Base-by-base conservation (phyloP, 169 alveolate genomes). In the Plasmodium fragile region DNA sequence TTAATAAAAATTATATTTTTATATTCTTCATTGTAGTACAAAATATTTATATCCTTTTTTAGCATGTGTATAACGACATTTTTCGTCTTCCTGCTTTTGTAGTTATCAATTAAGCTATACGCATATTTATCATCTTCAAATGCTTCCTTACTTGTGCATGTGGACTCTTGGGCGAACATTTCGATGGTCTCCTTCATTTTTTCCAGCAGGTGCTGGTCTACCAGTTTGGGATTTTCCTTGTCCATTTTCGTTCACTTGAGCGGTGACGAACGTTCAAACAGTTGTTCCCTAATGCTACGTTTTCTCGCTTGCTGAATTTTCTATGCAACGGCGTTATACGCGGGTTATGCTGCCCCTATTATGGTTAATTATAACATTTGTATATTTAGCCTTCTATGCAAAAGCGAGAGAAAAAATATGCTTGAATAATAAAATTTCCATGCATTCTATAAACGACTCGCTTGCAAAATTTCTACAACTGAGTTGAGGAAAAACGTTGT, bases 21-120 rank as follows among this genome's bases (percentile, higher is more conserved):
- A 53, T 90, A 90, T 71, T 80, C 94, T 18, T 90, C 94, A 32
- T 65, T 80, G 53, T 69, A 90, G 36, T 90, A 71, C 32, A 90
- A 34, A 43, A 90, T 79, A 80, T 90, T 90, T 69, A 90, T 90
- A 72, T 90, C 75, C 41, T 93, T 92, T 28, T 59, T 28, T 28
- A 80, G 85, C 97, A 96, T 92, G 87, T 96, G 92, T 41, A 92
- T 83, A 77, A 95, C 94, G 45, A 96, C 97, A 55, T 95, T 93
- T 81, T 41, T 34, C 25, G 97, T 96, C 70, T 69, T 94, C 69
- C 95, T 92, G 45, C 97, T 95, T 81, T 85, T 72, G 78, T 92
- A 96, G 82, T 96, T 93, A 75, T 96, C 97, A 84, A 95, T 95
- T 69, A 96, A 90, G 78, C 97, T 96, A 72, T 84, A 84, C n/a